Evolutionary conservation across 768 basidiomycete species (phyloP), one percentile per base, ranked within the genome.

Genomic region (Lentinus tigrinus): DNA sequence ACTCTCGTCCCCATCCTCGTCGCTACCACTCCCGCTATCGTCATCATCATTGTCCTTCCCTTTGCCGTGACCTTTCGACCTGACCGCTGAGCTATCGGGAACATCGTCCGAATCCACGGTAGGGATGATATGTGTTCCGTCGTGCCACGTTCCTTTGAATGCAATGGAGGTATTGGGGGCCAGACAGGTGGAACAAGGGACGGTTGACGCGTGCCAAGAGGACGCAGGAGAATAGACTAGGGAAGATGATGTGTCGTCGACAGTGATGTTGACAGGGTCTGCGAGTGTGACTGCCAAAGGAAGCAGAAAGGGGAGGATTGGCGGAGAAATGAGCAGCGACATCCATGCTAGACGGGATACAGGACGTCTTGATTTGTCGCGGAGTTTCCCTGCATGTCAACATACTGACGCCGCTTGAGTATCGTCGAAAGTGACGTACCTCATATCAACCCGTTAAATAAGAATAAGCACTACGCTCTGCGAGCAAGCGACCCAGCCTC

Each of bases 91-190:
- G 28, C 54, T 36, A 23, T 24, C 43, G 13, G 54, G 42, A 2
- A 47, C 2, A 28, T 65, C 62, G 55, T 66, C 65, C 17, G 5
- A 28, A 27, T 66, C 63, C 4, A 43, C 49, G 8, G 63, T 66
- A 2, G 64, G 64, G 16, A 66, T 56, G 19, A 66, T 63, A 40
- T 68, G 65, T 4, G 61, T 62, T 11, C 67, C 67, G 19, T 68
- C 60, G 49, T 68, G 67, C 67, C 67, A 68, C 17, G 67, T 66
- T 2, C 62, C 62, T 14, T 63, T 39, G 34, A 56, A 62, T 19
- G 65, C 67, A 9, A 65, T 42, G 2, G 34, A 21, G 1, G 47
- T 16, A 47, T 40, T 47, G 0, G 65, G 67, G 3, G 40, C 40
- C 2, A 68, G 58, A 28, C 67, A 68, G 2, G 52, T 56, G 3